These are phyloP conservation scores for Catenaria anguillulae DNA, from an alignment of 371 early-diverging fungal genomes.

Conservation along the genomic window DNA sequence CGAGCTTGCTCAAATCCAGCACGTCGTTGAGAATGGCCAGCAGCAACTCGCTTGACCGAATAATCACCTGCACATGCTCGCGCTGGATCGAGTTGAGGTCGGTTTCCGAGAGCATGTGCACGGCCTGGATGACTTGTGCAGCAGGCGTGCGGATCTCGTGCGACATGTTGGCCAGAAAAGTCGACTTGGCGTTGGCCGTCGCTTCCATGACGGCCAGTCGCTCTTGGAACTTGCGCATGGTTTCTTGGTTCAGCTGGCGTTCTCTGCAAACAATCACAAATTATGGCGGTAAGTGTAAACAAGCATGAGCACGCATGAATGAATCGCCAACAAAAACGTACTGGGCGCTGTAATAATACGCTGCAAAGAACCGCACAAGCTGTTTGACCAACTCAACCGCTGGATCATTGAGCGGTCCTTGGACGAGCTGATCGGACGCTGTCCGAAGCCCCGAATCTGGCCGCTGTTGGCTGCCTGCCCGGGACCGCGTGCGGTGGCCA, in stretches of 20 bases:
- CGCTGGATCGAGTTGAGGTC: slow-evolving; percentile 1
- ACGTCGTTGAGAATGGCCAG: no score
- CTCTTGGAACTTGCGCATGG: background rate
- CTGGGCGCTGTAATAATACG: background rate
- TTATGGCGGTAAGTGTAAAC: no score
- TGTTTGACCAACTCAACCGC: background rate
- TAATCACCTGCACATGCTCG: slow-evolving; percentile 2
- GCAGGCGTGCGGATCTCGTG: no score
- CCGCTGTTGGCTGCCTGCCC: no score
- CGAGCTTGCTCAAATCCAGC: slow-evolving; percentile 2
- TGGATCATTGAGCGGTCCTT: background rate
- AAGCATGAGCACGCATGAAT: background rate
- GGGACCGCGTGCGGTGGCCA: no score
- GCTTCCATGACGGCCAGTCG: background rate
- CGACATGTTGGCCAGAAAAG: no score
- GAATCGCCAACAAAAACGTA: no score
- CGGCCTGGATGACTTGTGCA: background rate
- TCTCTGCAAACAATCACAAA: no score
- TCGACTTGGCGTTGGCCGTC: background rate
- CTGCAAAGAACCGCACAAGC: background rate
- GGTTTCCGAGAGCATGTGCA: background rate
- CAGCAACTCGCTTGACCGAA: no score
- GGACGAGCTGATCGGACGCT: no score
- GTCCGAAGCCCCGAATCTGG: no score
- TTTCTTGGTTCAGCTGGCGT: background rate